Percentiles rank a stretch among this genome's conserved stretches.
Evolutionary conservation across 495 filamentous ascomycete genomes (phyloP).

Genomic region (Rusavskia elegans): DNA sequence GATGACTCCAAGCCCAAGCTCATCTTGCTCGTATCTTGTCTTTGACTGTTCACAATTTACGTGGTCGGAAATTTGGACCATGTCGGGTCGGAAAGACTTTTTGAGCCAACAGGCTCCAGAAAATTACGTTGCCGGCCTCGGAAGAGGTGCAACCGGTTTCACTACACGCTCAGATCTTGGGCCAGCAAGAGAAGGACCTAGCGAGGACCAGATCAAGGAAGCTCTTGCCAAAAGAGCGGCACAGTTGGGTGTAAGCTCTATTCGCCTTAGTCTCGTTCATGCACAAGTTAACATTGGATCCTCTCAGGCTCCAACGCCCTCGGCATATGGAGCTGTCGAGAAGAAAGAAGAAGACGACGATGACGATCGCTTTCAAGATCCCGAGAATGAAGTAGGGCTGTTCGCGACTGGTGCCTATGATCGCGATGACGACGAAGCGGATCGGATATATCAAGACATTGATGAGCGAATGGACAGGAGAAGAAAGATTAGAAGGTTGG

Average conservation of each 20-base stretch:
- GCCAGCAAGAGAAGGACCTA: constrained; percentile 89
- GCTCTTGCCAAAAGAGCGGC: constrained; percentile 83
- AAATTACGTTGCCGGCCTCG: constrained; percentile 96
- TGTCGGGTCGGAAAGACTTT: constrained; percentile 71
- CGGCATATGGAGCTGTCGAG: constrained; percentile 59
- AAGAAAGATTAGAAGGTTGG: constrained; percentile 79
- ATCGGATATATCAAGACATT: constrained; percentile 85
- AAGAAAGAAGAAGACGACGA: constrained; percentile 69
- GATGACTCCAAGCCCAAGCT: too few species aligned
- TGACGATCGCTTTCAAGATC: constrained; percentile 81
- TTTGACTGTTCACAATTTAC: too few species aligned
- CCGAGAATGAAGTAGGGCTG: constrained; percentile 90
- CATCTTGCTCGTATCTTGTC: too few species aligned
- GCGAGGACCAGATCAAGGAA: constrained; percentile 96
- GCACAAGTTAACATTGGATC: background rate
- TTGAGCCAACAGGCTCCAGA: constrained; percentile 81
- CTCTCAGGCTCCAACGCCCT: constrained; percentile 39
- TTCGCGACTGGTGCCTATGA: constrained; percentile 92
- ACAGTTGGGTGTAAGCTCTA: constrained; percentile 42
- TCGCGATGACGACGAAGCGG: constrained; percentile 91
- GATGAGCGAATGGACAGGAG: constrained; percentile 93
- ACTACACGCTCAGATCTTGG: constrained; percentile 94
- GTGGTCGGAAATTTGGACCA: background rate
- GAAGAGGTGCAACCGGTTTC: constrained; percentile 94
- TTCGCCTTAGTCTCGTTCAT: constrained; percentile 4